phyloP scores from a whole-genome alignment of 345 rosid species.

The Fremontodendron californicum region DNA sequence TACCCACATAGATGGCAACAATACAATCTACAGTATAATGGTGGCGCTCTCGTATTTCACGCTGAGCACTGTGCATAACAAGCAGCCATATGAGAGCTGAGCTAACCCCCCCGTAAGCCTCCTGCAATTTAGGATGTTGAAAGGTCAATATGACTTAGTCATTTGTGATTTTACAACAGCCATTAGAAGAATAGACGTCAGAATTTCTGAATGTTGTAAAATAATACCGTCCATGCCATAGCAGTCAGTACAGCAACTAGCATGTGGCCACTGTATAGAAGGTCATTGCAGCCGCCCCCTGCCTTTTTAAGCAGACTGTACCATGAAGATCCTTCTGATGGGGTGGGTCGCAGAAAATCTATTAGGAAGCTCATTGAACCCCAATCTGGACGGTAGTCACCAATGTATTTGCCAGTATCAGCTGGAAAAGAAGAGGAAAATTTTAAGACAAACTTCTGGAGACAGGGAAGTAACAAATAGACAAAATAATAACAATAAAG shows the following conservation, averaged over 20 bases:
- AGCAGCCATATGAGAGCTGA: slow-evolving; percentile 79
- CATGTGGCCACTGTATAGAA: no score
- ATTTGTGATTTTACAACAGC: not conserved
- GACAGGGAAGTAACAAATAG: not conserved
- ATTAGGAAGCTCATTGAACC: slow-evolving; percentile 74
- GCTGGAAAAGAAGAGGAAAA: slow-evolving; percentile 39
- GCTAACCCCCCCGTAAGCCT: slow-evolving; percentile 83
- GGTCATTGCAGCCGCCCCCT: no score
- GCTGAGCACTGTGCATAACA: slow-evolving; percentile 76
- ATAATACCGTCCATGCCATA: slow-evolving; percentile 92
- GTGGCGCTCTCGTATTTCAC: slow-evolving; percentile 82
- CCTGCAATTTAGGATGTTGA: slow-evolving; percentile 41
- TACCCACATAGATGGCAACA: no score
- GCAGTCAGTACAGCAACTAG: slow-evolving; percentile 89
- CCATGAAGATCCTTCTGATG: slow-evolving; percentile 61
- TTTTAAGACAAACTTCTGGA: not conserved
- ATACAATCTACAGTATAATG: no score
- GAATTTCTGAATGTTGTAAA: not conserved
- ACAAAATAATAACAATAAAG: not conserved
- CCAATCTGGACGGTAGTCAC: slow-evolving; percentile 72
- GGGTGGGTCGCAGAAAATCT: slow-evolving; percentile 73
- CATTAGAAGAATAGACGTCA: not conserved
- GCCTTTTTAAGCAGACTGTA: no score
- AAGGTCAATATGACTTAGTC: not conserved
- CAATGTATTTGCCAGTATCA: slow-evolving; percentile 31